These are phyloP conservation scores for Talaromyces verruculosus DNA, from an alignment of 2,329 filamentous ascomycete genomes.

Conservation along the genomic window DNA sequence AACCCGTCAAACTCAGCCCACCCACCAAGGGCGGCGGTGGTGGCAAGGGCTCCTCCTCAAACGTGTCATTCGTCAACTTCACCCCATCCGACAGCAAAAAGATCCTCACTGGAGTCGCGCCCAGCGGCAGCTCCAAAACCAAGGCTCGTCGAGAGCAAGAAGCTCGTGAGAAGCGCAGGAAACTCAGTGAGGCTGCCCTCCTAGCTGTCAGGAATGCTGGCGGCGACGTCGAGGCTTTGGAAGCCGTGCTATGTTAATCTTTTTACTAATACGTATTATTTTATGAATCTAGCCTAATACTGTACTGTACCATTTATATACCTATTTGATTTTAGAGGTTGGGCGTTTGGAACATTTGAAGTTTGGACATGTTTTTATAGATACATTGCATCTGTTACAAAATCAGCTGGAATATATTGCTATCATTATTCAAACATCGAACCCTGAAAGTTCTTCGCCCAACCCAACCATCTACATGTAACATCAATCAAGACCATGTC, in stretches of 20 bases:
- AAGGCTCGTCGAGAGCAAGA: slow-evolving; percentile 91
- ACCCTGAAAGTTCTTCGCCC: too few relatives aligned
- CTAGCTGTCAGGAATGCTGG: slow-evolving; percentile 47
- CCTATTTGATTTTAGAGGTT: slow-evolving; percentile 16
- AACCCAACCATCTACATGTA: too few relatives aligned
- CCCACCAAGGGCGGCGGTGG: slow-evolving; percentile 30
- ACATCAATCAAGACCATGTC: too few relatives aligned
- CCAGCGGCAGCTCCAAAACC: slow-evolving; percentile 87
- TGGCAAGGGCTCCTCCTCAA: slow-evolving; percentile 30
- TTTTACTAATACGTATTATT: slow-evolving; percentile 1
- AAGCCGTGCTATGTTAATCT: slow-evolving; percentile 41
- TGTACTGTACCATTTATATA: slow-evolving; percentile 15
- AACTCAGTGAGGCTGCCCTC: slow-evolving; percentile 45
- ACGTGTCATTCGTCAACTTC: slow-evolving; percentile 79
- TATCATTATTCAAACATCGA: neutral
- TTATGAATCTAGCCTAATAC: slow-evolving; percentile 16
- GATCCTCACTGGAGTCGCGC: slow-evolving; percentile 86
- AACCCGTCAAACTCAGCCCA: slow-evolving; percentile 30
- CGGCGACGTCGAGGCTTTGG: slow-evolving; percentile 47
- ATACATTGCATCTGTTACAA: slow-evolving; percentile 5
- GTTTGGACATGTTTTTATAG: neutral
- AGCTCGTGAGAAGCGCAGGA: slow-evolving; percentile 69
- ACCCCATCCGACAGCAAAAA: slow-evolving; percentile 75
- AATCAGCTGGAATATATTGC: neutral
- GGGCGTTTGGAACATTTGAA: neutral